Evolutionary conservation across 768 basidiomycete species (phyloP).

Genomic region (Suillus clintonianus): DNA sequence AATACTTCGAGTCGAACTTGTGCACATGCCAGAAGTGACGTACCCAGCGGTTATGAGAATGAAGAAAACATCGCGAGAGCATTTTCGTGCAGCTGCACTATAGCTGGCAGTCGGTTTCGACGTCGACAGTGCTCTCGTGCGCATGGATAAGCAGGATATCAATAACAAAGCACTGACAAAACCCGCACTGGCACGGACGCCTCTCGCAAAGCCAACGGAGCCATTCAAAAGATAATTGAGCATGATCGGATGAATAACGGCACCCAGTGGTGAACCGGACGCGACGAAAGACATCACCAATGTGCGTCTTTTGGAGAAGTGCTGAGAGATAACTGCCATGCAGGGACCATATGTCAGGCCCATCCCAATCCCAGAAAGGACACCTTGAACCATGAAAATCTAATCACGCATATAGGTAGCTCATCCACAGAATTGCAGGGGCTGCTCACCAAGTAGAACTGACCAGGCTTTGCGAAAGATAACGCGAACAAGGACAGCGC

Average conservation of each 20-base stretch:
- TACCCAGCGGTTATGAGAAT: constrained; percentile 28
- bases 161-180: constrained; percentile 39
- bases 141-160: constrained; percentile 40
- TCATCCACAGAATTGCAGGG: not conserved
- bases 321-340: constrained; percentile 43
- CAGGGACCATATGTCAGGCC: constrained; percentile 49
- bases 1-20: not conserved
- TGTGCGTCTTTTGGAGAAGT: constrained; percentile 43
- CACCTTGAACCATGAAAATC: constrained; percentile 47
- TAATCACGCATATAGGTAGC: constrained; percentile 13
- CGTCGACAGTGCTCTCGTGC: constrained; percentile 32
- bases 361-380: constrained; percentile 41
- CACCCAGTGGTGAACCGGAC: constrained; percentile 55
- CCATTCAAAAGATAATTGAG: constrained; percentile 50
- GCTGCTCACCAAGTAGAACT: constrained; percentile 37
- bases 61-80: constrained; percentile 23
- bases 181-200: constrained; percentile 41
- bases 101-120: constrained; percentile 8
- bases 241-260: constrained; percentile 61
- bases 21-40: not conserved
- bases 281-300: constrained; percentile 47
- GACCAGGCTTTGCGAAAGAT: constrained; percentile 37
- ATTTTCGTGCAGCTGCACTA: constrained; percentile 22
- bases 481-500: constrained; percentile 37
- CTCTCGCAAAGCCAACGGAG: constrained; percentile 45